Percentiles rank a stretch among this genome's conserved stretches.
These are phyloP conservation scores for Cucurbita argyrosperma DNA, from an alignment of 306 rosid species.

Conservation along the genomic window DNA sequence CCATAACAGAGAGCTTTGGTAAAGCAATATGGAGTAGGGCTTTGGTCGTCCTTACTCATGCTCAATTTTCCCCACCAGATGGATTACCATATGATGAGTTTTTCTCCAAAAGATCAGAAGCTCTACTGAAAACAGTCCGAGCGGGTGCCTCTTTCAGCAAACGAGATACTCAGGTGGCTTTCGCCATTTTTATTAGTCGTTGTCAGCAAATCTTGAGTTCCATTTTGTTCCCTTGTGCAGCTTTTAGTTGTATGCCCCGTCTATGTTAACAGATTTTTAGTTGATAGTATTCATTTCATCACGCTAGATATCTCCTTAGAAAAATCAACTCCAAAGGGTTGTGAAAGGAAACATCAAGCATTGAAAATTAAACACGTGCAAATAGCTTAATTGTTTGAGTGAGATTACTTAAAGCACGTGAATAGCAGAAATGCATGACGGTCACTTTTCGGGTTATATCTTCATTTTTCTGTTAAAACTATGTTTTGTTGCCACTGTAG, in stretches of 20 bases:
- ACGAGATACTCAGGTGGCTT: constrained; percentile 36
- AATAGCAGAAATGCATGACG: no score
- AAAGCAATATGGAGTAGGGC: constrained; percentile 87
- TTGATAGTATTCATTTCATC: background rate
- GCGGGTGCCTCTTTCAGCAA: constrained; percentile 55
- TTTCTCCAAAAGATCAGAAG: constrained; percentile 67
- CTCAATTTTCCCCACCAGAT: constrained; percentile 90
- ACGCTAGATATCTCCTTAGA: background rate
- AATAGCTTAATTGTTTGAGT: no score
- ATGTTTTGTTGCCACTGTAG: no score
- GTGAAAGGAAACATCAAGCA: no score
- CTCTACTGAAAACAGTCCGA: constrained; percentile 49
- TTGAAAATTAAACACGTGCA: no score
- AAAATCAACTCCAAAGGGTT: no score
- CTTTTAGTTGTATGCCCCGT: background rate
- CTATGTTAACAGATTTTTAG: background rate
- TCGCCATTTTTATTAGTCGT: background rate
- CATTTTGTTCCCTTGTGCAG: background rate
- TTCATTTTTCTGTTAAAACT: no score
- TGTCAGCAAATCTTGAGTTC: background rate
- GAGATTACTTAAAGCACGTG: no score
- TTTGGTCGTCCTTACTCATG: constrained; percentile 73
- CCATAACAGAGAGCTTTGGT: constrained; percentile 71
- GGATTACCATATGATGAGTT: constrained; percentile 77
- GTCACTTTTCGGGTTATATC: no score